phyloP scores from a whole-genome alignment of 768 basidiomycete genomes.

The Tulasnella calospora region DNA sequence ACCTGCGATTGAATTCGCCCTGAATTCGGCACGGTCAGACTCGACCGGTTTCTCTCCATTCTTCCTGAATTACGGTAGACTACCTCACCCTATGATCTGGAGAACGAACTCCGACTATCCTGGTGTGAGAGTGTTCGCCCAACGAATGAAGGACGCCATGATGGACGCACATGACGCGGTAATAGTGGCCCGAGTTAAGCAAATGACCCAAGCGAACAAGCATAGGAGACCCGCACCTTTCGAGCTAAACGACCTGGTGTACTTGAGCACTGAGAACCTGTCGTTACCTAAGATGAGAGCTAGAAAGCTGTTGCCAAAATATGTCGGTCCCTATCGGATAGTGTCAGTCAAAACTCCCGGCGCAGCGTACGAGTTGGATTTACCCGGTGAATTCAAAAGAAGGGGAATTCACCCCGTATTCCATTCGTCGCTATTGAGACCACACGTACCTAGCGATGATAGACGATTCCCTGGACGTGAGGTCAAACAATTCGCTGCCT shows the following conservation, averaged over 20 bases:
- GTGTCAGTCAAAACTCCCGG: background rate
- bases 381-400: constrained; percentile 8
- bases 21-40: constrained; percentile 29
- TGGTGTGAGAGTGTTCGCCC: constrained; percentile 16
- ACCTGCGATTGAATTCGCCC: constrained; percentile 30
- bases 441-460: constrained; percentile 33
- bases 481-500: constrained; percentile 31
- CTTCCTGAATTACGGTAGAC: constrained; percentile 33
- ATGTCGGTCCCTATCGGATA: constrained; percentile 41
- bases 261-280: constrained; percentile 40
- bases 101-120: constrained; percentile 20
- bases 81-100: constrained; percentile 20
- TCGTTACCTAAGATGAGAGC: constrained; percentile 37
- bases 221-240: constrained; percentile 8
- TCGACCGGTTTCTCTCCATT: constrained; percentile 31
- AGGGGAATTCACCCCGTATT: constrained; percentile 18
- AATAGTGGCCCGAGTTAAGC: constrained; percentile 18
- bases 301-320: constrained; percentile 39
- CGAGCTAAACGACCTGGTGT: constrained; percentile 10
- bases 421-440: constrained; percentile 11
- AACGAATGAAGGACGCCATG: constrained; percentile 14
- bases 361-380: background rate
- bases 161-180: constrained; percentile 21
- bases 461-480: constrained; percentile 38
- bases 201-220: constrained; percentile 21